Conservation (phyloP, 306 rosid species). For the Cyclanthera cordifolia region DNA sequence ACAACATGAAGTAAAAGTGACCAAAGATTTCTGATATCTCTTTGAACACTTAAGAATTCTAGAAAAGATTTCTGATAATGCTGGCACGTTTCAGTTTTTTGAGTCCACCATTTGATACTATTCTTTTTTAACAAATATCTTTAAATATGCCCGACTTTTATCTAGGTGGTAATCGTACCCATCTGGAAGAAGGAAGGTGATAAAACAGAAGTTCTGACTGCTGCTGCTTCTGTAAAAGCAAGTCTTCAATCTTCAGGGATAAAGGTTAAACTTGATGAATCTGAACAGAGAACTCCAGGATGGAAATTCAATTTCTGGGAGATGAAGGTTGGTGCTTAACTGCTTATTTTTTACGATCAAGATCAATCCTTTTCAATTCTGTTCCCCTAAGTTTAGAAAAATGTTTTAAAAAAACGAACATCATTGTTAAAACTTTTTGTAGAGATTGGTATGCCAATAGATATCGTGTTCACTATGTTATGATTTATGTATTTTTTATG, state of each 20-base stretch:
- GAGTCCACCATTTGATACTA: not conserved
- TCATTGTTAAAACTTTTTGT: not conserved
- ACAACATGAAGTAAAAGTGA: not conserved
- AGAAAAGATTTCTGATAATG: not conserved
- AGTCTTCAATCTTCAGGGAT: constrained; percentile 52
- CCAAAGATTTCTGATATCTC: not conserved
- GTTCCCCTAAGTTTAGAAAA: not conserved
- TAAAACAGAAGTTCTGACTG: constrained; percentile 47
- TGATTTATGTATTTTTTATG: not conserved
- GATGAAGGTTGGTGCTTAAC: constrained; percentile 59
- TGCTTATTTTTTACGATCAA: constrained; percentile 8
- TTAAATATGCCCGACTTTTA: constrained; percentile 13
- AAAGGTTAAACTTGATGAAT: constrained; percentile 72
- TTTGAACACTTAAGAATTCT: not conserved
- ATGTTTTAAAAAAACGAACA: not conserved
- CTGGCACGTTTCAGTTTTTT: not conserved
- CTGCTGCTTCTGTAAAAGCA: constrained; percentile 53
- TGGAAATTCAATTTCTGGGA: constrained; percentile 99
- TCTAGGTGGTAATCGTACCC: constrained; percentile 83
- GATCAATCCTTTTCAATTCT: not conserved
- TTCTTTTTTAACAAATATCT: not conserved
- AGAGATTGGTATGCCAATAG: not conserved
- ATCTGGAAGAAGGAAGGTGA: constrained; percentile 93
- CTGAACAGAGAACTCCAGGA: constrained; percentile 89
- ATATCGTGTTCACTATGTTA: not conserved